Evolutionary conservation across 2,329 filamentous ascomycete species (phyloP).

Genomic region (Aspergillus pseudoglaucus): DNA sequence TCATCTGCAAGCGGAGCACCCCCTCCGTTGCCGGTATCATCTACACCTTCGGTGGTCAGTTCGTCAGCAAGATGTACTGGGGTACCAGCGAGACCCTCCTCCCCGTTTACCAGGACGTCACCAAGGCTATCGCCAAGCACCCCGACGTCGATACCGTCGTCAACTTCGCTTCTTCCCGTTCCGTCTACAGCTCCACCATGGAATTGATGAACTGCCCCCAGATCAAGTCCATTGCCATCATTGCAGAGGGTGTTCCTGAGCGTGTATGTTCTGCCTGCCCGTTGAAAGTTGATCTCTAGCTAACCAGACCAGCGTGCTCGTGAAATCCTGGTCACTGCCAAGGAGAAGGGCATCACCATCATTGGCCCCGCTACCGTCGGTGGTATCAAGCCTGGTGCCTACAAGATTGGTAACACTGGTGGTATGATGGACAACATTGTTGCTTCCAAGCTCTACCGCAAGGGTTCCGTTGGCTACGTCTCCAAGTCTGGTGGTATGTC

Average conservation of each 20-base stretch:
- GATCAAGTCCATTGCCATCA: constrained; percentile 98
- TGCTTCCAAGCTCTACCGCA: constrained; percentile 98
- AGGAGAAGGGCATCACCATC: constrained; percentile 99
- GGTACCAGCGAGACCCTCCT: constrained; percentile 98
- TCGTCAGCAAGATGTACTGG: constrained; percentile 99
- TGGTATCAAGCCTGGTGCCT: constrained; percentile 98
- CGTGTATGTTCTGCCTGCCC: constrained; percentile 52
- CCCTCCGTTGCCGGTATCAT: constrained; percentile 98
- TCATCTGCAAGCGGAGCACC: constrained; percentile 98
- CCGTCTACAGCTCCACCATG: constrained; percentile 97
- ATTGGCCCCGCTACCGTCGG: constrained; percentile 97
- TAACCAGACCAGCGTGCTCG: constrained; percentile 65
- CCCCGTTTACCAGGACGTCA: constrained; percentile 91
- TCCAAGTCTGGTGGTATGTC: constrained; percentile 99
- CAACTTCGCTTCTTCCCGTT: constrained; percentile 98
- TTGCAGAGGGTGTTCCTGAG: constrained; percentile 98
- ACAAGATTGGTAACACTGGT: constrained; percentile 99
- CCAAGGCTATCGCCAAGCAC: constrained; percentile 94
- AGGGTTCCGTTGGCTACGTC: constrained; percentile 97
- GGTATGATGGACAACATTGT: constrained; percentile 99
- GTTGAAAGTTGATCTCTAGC: not conserved
- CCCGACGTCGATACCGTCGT: constrained; percentile 94
- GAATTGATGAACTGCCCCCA: constrained; percentile 96
- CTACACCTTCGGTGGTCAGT: constrained; percentile 99
- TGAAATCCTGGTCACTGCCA: constrained; percentile 92